Evolutionary conservation across 345 rosid genomes (phyloP), one percentile per base, ranked within the genome.

Genomic region (Toxicodendron radicans): DNA sequence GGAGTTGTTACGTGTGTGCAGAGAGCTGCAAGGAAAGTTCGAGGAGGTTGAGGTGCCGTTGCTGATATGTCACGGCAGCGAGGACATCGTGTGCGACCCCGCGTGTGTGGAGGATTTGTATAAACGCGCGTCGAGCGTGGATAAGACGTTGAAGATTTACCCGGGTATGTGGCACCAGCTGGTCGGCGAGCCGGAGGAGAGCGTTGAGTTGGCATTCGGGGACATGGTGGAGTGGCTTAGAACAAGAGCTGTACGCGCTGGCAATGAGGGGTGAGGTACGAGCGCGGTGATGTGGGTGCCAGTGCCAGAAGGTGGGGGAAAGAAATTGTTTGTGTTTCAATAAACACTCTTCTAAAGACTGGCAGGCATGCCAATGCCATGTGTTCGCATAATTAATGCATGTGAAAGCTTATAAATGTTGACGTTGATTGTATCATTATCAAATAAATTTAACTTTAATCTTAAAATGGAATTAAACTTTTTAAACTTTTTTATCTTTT

Each of bases 121-220:
- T 48, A 72, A 63, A 62, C 94, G 97, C 80, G 97, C 91, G n/a
- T 45, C 80, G 43, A 90, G 97, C 57, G 45, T 1, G 46, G 98
- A 95, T 61, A 95, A 90, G 81, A 91, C 98, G 11, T 60, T 91
- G 17, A 88, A 78, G 79, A 79, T 95, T 27, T 85, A 91, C 33
- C 92, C 94, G 0, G 93, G 84, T 48, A 83, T 95, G 99, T 86
- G 94, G 96, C 99, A 95, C 82, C 99, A 90, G 87, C 56, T 95
- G 70, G 68, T 87, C 1, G 99, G 99, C 0, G 99, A 95, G 80
- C 74, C 94, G 7, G 91, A 87, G 74, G 95, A 93, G 75, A 52
- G 70, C 35, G 94, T 91, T 0, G 90, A 95, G 69, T 49, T 84
- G 68, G 95, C 89, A 43, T 91, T 84, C 61, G 88, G 92, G n/a